Conservation (phyloP, 208 protist species). For the Wallacemonas sp. region DNA sequence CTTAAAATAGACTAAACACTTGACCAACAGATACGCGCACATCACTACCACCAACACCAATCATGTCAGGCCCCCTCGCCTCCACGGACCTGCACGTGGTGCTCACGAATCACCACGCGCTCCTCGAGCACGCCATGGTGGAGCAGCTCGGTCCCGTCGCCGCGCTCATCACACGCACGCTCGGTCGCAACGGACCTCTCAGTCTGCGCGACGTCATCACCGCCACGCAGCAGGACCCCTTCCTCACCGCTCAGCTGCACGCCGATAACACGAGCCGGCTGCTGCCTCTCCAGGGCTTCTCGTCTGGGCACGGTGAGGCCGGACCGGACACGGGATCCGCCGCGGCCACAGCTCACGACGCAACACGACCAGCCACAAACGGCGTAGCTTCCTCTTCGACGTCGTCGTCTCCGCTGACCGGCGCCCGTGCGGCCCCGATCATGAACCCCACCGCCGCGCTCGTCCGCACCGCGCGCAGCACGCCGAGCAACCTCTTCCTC, state of each 20-base stretch:
- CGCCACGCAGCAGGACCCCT: constrained; percentile 13
- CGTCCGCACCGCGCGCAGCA: constrained; percentile 1
- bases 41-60: background rate
- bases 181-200: constrained; percentile 29
- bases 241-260: background rate
- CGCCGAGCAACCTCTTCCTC: constrained; percentile 9
- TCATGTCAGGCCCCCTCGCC: background rate
- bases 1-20: no score
- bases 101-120: constrained; percentile 31
- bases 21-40: background rate
- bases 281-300: background rate
- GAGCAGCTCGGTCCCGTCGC: constrained; percentile 55
- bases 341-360: background rate
- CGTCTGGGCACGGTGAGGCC: background rate
- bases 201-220: constrained; percentile 29
- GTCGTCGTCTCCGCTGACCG: background rate
- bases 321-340: background rate
- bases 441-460: constrained; percentile 4
- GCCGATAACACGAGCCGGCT: background rate
- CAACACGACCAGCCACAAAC: background rate
- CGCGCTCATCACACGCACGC: constrained; percentile 31
- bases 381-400: background rate
- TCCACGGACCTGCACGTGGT: constrained; percentile 5
- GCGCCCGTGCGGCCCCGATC: background rate
- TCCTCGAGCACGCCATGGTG: constrained; percentile 38